Evolutionary conservation across 495 filamentous ascomycete genomes (phyloP), one percentile per base, ranked within the genome.

Genomic region (Poronia punctata): DNA sequence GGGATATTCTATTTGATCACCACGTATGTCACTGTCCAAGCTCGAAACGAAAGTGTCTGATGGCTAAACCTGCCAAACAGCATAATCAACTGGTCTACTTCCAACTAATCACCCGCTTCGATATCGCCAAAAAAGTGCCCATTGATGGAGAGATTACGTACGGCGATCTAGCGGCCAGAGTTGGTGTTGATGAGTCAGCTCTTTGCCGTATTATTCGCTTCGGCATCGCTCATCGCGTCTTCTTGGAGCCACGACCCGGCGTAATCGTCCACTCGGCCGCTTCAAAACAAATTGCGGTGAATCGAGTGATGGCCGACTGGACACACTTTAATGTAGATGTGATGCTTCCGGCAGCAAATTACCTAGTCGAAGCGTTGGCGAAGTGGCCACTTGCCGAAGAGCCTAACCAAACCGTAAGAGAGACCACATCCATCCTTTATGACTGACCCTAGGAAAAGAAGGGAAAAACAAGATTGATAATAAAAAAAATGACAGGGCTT

Each of bases 201-300:
- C 32, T 69, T 16, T 46, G 54, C 17, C 59, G 68, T 12, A 49
- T 75, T 39, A 46, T 73, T 3, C 67, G 68, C 6, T 62, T 68
- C 49, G 70, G 62, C 1, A 70, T 73, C 42, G 63, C 59, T 11
- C 54, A 64, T 22, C 59, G 58, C 19, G 59, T 74, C 26, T 76
- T 76, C 56, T 38, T 40, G 3, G 70, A 75, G 40, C 57, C 65
- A 10, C 31, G 25, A 0, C 43, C 43, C 0, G 46, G 46, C 5
- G 28, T 48, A 5, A 25, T 56, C 14, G 36, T 20, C n/a, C 52
- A 35, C 58, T 62, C 14, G 53, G 58, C 9, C 19, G 61, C 16
- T 42, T 76, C 31, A 5, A 59, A 50, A 30, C 31, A 54, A 0
- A 52, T 72, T 1, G 58, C 63, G 10, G 52, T 63, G n/a, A 43